These are phyloP conservation scores for Handroanthus guayacan DNA, from an alignment of 257 asterid species.

Conservation along the genomic window DNA sequence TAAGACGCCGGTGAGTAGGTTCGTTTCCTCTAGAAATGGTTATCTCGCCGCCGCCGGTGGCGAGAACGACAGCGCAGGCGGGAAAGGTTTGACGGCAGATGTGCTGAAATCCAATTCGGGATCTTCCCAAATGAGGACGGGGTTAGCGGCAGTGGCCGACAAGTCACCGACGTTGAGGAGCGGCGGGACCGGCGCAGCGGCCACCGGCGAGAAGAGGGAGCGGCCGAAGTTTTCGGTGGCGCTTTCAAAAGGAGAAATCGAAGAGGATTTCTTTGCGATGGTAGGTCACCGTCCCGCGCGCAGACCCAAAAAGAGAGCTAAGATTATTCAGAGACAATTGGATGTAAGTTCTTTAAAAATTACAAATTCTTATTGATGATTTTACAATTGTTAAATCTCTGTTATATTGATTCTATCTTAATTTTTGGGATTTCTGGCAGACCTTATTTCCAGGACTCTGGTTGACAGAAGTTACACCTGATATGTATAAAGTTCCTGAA, in stretches of 20 bases:
- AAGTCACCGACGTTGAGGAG: conserved; percentile 41
- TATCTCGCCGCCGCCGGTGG: conserved; percentile 13
- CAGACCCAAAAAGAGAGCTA: conserved; percentile 70
- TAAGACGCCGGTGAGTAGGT: conserved; percentile 38
- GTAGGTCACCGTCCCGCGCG: conserved; percentile 68
- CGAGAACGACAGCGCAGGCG: conserved; percentile 12
- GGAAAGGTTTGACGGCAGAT: conserved; percentile 33
- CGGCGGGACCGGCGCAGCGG: conserved; percentile 32
- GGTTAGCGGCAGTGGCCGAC: conserved; percentile 30
- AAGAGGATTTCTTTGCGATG: conserved; percentile 65
- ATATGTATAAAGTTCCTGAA: conserved; percentile 47
- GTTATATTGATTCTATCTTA: conserved; percentile 21
- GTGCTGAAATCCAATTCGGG: conserved; percentile 29
- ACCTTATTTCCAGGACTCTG: conserved; percentile 46
- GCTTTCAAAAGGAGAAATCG: conserved; percentile 60
- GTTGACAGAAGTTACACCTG: conserved; percentile 45
- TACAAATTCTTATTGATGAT: background rate
- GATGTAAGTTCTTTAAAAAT: conserved; percentile 51
- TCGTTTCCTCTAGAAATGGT: conserved; percentile 14
- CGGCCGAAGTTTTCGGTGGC: conserved; percentile 59
- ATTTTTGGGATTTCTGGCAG: conserved; percentile 34
- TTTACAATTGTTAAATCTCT: conserved; percentile 15
- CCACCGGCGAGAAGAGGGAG: conserved; percentile 46
- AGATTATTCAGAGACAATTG: conserved; percentile 55
- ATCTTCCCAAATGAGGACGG: conserved; percentile 37